A percentile compares a stretch with the other conserved stretches of the same genome.
These are phyloP conservation scores for Blastocladiella emersonii DNA, from an alignment of 371 early-diverging fungal species.

Conservation along the genomic window DNA sequence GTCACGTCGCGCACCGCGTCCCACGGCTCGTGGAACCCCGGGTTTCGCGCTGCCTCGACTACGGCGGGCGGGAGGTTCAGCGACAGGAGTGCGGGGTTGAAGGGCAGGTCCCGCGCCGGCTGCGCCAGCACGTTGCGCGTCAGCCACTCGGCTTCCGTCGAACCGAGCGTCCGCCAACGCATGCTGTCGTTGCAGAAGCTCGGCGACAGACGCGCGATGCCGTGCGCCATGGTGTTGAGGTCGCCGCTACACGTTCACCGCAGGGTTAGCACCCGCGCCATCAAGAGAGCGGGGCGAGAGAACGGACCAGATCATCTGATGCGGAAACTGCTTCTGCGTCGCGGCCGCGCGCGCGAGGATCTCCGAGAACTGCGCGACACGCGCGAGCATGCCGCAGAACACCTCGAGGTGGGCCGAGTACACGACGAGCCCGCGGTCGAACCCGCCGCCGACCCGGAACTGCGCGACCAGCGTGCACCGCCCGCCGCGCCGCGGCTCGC, in stretches of 20 bases:
- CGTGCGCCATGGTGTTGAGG: slow-evolving; percentile 68
- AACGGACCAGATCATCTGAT: slow-evolving; percentile 38
- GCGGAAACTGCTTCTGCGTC: slow-evolving; percentile 25
- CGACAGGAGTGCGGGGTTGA: slow-evolving; percentile 21
- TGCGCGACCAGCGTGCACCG: slow-evolving; percentile 41
- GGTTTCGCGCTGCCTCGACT: slow-evolving; percentile 40
- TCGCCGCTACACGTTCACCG: slow-evolving; percentile 37
- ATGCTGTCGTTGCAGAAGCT: slow-evolving; percentile 50
- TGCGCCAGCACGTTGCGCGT: slow-evolving; percentile 32
- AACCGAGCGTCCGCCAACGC: slow-evolving; percentile 44
- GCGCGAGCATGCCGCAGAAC: slow-evolving; percentile 54
- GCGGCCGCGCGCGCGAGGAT: slow-evolving; percentile 41
- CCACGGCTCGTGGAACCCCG: slow-evolving; percentile 66
- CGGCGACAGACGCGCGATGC: slow-evolving; percentile 54
- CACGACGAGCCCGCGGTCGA: neutral
- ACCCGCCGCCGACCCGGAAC: slow-evolving; percentile 22
- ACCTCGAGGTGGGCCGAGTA: slow-evolving; percentile 69
- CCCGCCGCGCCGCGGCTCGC: slow-evolving; percentile 49
- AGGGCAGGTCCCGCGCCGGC: slow-evolving; percentile 26
- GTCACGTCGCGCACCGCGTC: slow-evolving; percentile 40
- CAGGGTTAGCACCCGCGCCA: neutral
- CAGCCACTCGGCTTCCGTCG: slow-evolving; percentile 61
- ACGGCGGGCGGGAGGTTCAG: slow-evolving; percentile 23
- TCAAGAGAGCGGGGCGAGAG: neutral
- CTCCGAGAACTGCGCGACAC: slow-evolving; percentile 50